Evolutionary conservation across 352 stramenopile species (phyloP).

Genomic region (Phytophthora gonapodyides): DNA sequence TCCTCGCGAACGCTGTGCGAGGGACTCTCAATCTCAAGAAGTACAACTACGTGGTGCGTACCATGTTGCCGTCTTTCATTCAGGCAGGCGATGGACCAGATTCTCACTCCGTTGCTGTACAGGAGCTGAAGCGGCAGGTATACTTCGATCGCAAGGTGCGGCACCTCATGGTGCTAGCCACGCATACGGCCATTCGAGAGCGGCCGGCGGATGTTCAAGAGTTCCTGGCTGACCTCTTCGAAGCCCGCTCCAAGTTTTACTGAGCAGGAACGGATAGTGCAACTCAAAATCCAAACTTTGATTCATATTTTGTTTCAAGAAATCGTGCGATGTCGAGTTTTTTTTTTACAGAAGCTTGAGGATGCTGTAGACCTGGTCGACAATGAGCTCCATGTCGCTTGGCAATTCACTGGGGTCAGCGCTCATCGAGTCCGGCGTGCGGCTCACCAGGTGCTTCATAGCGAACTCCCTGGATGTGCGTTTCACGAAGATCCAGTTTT

Average conservation of each 20-base stretch:
- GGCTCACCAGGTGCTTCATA: neutral
- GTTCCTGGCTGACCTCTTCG: slow-evolving; percentile 75
- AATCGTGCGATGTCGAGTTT: too few relatives aligned
- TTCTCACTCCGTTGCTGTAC: neutral
- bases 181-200: slow-evolving; percentile 66
- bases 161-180: slow-evolving; percentile 64
- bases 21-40: slow-evolving; percentile 73
- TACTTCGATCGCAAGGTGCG: slow-evolving; percentile 85
- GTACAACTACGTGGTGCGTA: slow-evolving; percentile 72
- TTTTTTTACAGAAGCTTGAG: too few relatives aligned
- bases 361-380: too few relatives aligned
- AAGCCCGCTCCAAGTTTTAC: slow-evolving; percentile 71
- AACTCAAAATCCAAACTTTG: neutral
- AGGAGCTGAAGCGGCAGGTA: slow-evolving; percentile 70
- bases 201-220: slow-evolving; percentile 50
- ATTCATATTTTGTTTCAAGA: neutral
- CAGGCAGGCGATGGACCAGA: neutral
- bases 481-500: slow-evolving; percentile 3
- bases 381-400: too few relatives aligned
- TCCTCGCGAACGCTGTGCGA: slow-evolving; percentile 65
- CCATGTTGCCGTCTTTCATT: neutral
- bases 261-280: slow-evolving; percentile 16
- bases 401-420: too few relatives aligned
- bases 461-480: neutral
- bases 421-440: too few relatives aligned